Evolutionary conservation across 2,329 filamentous ascomycete genomes (phyloP).

Genomic region (Cladosporium sp.): DNA sequence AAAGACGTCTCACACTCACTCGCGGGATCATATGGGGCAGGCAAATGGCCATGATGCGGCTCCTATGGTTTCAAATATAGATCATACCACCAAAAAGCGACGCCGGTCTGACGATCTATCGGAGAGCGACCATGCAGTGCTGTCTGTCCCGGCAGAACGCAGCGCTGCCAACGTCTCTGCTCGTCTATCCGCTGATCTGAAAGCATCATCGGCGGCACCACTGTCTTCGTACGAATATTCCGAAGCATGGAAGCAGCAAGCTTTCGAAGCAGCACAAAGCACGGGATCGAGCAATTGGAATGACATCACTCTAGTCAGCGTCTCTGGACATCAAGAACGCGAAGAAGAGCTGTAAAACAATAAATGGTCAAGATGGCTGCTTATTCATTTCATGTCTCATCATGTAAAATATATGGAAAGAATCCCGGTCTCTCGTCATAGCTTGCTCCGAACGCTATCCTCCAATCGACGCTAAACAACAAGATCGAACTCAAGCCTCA

Average conservation of each 20-base stretch:
- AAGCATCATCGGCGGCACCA: neutral
- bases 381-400: conserved; percentile 11
- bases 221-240: conserved; percentile 17
- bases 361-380: neutral
- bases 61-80: neutral
- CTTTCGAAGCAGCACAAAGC: conserved; percentile 30
- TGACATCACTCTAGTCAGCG: conserved; percentile 31
- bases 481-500: neutral
- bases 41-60: neutral
- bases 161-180: too few species aligned
- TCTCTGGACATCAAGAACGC: conserved; percentile 26
- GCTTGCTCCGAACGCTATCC: too few species aligned
- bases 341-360: conserved; percentile 33
- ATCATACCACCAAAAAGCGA: neutral
- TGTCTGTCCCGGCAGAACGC: neutral
- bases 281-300: conserved; percentile 26
- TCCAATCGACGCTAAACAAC: too few species aligned
- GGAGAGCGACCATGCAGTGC: neutral
- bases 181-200: neutral
- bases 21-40: neutral
- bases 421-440: neutral
- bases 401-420: neutral
- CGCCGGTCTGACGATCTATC: neutral
- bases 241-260: conserved; percentile 25
- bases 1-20: neutral